Base-by-base conservation (phyloP, 352 stramenopile genomes). In the Peronospora belbahrii region DNA sequence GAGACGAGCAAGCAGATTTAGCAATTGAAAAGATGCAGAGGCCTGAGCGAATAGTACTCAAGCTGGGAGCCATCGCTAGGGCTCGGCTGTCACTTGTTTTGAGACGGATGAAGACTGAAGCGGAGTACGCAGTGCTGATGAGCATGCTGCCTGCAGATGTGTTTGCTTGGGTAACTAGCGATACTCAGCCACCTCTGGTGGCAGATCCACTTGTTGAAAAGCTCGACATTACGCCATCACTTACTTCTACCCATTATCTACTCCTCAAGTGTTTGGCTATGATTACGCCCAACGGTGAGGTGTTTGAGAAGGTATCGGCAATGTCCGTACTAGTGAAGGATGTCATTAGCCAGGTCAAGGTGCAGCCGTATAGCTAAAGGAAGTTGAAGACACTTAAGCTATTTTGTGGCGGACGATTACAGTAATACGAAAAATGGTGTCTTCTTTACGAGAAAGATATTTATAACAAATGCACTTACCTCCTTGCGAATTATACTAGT, bases 311-410 rank as follows among this genome's bases (percentile, higher is more conserved):
- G 48, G 61, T 85, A 10, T 75, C 59, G 9, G 69, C 60, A n/a
- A 92, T 92, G 80, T 85, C 73, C 0, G 62, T 83, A 32, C 44
- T 92, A n/a, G 77, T 85, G n/a, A 88, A 90, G 53, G 74, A 88
- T 23, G 74, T 85, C 34, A 87, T 85, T 43, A 65, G 48, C 14
- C 69, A 84, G 45, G 74, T 88, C 17, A 88, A 86, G 54, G 43
- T 71, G 47, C 59, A 66, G 27, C 53, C 51, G 37, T 57, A 61
- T 35, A 56, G 27, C 33, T 35, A 33, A n/a, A 19, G 37, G 15
- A 27, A 41, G 34, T 43, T 30, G 17, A n/a, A 18, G 15, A 30
- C 18, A 42, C 23, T 18, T 18, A 34, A 24, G 42, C n/a, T 8
- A 14, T 28, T 23, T 24, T 33, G 40, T 62, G 37, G 24, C 17